Evolutionary conservation across 805 yeast genomes (phyloP), one percentile per base, ranked within the genome.

Genomic region (Candida sanyiensis): DNA sequence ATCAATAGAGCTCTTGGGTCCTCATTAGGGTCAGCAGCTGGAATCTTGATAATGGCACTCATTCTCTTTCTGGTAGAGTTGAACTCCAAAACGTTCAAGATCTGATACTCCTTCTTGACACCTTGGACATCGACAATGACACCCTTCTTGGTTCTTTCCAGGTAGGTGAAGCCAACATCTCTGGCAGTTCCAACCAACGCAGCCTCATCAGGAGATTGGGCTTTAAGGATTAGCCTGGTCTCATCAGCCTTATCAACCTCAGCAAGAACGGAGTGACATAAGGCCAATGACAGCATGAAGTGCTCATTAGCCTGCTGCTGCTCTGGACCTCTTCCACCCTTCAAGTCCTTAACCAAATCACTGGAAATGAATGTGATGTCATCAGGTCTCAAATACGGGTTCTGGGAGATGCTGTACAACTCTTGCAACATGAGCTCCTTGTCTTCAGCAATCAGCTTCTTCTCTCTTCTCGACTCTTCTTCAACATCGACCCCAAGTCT

Each of bases 171-270:
- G 0, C 94, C 94, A 50, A 82, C 65, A 51, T 83, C 81, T 56
- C 89, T 71, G 0, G 93, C 93, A 16, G 93, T 82, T 12, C 80
- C 80, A 12, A 84, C 94, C 41, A 84, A 69, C 1, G 94, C 93
- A 20, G 89, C 88, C 60, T 84, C 94, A 67, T 84, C 94, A 0
- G 94, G 94, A 19, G 88, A 80, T 56, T 83, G 93, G 0, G 93
- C 93, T 51, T 81, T 80, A 27, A 82, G 61, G 19, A 75, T 64
- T 37, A 72, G 49, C 43, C 70, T 78, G 2, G 63, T 70, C 3
- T 85, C 77, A 48, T 76, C 69, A 19, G 69, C 67, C 28, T 78
- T 79, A 45, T 80, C 78, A 27, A 73, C 71, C 51, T 84, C 94
- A 21, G 78, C 73, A 31, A 84, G 58, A 18, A 84, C 93, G 39